Evolutionary conservation across 495 filamentous ascomycete species (phyloP).

Genomic region (Penicillium riverlandense): DNA sequence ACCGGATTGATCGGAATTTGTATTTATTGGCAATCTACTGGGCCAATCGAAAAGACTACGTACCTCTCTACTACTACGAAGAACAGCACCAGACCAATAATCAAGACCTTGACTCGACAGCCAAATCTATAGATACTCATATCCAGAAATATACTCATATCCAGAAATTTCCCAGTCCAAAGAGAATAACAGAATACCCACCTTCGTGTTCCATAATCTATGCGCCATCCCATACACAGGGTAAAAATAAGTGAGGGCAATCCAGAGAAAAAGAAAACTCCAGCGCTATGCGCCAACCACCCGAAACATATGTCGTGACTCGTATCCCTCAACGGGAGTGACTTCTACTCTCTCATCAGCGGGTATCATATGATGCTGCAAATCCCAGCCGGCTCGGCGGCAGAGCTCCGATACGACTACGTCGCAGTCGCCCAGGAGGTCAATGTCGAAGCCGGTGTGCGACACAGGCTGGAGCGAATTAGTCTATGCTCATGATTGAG

Average conservation of each 20-base stretch:
- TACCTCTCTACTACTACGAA: too few relatives aligned
- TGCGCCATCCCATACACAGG: constrained; percentile 23
- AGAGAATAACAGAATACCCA: constrained; percentile 6
- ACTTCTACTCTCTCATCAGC: constrained; percentile 53
- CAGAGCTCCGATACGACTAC: constrained; percentile 85
- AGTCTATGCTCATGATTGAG: neutral
- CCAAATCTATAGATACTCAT: neutral
- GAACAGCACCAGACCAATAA: too few relatives aligned
- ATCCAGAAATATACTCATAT: constrained; percentile 1
- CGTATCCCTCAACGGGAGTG: constrained; percentile 51
- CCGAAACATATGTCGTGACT: constrained; percentile 58
- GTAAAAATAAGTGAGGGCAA: constrained; percentile 12
- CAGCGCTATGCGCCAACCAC: constrained; percentile 39
- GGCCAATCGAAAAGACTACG: too few relatives aligned
- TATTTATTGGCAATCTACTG: neutral
- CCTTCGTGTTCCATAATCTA: neutral
- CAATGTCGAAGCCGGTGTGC: constrained; percentile 92
- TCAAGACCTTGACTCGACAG: too few relatives aligned
- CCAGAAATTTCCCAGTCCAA: constrained; percentile 4
- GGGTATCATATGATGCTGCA: constrained; percentile 84
- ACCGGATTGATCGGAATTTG: neutral
- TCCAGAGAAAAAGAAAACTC: constrained; percentile 18
- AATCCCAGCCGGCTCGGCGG: constrained; percentile 75
- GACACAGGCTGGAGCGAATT: constrained; percentile 52
- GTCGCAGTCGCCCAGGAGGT: constrained; percentile 90